phyloP scores from a whole-genome alignment of 2,329 filamentous ascomycete genomes.

The Cryphonectria japonica region DNA sequence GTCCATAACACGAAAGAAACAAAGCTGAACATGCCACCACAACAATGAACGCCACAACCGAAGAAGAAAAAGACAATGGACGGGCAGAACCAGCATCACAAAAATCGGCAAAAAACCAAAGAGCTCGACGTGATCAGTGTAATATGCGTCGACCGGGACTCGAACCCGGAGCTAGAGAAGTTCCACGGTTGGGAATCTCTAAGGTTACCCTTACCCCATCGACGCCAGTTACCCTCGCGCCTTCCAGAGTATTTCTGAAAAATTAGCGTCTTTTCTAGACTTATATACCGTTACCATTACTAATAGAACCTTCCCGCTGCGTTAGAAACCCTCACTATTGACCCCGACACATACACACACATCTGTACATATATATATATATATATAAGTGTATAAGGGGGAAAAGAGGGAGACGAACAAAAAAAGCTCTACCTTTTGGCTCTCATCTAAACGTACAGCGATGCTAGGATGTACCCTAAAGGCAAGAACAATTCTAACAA shows the following conservation, averaged over 20 bases:
- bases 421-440: too few relatives aligned
- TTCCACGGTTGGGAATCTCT: constrained; percentile 14
- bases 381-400: too few relatives aligned
- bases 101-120: neutral
- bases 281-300: neutral
- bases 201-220: constrained; percentile 18
- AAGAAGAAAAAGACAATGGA: neutral
- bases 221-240: neutral
- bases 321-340: neutral
- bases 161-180: constrained; percentile 18
- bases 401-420: too few relatives aligned
- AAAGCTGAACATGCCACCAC: neutral
- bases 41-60: neutral
- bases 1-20: neutral
- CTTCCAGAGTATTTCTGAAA: neutral
- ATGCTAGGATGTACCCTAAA: too few relatives aligned
- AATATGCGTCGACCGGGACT: constrained; percentile 11
- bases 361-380: too few relatives aligned
- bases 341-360: neutral
- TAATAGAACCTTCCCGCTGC: neutral
- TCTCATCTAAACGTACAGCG: too few relatives aligned
- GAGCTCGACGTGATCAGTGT: neutral
- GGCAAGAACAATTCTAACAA: too few relatives aligned
- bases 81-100: neutral
- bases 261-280: neutral